Evolutionary conservation across 1,284 basidiomycete genomes (phyloP).

Genomic region (Tilletia setariae): DNA sequence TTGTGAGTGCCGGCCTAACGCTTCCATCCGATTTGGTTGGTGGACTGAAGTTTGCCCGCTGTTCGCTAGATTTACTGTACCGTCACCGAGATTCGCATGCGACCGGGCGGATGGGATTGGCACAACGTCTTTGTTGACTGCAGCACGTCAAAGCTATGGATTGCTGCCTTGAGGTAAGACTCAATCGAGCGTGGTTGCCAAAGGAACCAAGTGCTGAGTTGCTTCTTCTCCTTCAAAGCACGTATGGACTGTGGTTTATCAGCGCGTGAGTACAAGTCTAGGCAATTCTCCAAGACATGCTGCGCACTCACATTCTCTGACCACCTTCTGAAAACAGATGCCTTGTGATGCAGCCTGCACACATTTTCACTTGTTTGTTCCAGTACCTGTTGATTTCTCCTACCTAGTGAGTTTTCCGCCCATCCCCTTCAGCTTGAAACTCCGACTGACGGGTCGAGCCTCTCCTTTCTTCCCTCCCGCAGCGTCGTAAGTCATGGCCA

Average conservation of each 20-base stretch:
- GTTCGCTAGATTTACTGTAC: not conserved
- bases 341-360: conserved; percentile 10
- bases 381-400: conserved; percentile 8
- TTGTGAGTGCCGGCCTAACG: not conserved
- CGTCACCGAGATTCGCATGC: not conserved
- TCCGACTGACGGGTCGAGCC: not conserved
- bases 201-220: not conserved
- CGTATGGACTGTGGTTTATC: conserved; percentile 5
- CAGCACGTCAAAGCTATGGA: conserved; percentile 5
- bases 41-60: too few relatives aligned
- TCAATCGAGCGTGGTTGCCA: not conserved
- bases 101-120: conserved; percentile 10
- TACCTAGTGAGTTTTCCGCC: conserved; percentile 1
- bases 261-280: not conserved
- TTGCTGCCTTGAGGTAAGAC: conserved; percentile 3
- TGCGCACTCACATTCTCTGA: not conserved
- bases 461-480: not conserved
- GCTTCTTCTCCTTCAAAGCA: not conserved
- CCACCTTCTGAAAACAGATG: not conserved
- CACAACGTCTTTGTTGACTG: conserved; percentile 12
- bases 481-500: conserved; percentile 6
- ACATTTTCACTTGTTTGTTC: conserved; percentile 6
- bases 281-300: too few relatives aligned
- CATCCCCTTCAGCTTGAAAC: not conserved
- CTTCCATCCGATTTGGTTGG: too few relatives aligned